Base-by-base conservation (phyloP, 2,329 filamentous ascomycete species). In the Phialophora chinensis region DNA sequence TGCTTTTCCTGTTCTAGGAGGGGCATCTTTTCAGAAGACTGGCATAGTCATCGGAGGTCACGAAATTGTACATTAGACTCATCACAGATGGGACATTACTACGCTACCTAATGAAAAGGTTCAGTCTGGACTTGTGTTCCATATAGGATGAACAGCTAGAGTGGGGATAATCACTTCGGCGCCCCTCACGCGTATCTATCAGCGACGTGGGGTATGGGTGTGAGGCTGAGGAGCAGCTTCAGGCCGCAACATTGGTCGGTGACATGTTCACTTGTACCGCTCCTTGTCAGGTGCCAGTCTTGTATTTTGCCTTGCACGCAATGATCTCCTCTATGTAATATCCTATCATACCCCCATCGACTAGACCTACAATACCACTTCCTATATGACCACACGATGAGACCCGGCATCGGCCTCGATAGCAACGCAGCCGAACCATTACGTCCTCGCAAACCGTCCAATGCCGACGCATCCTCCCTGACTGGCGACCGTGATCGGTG, bases 1-100 rank as follows among this genome's bases (percentile, higher is more conserved):
- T 84, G 88, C 59, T 92, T 88, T 88, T 82, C 98, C 67, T 87
- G 49, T 44, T 61, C 47, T 44, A 54, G 35, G 47, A 42, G 50
- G 33, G 44, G 49, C 17, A 29, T 42, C 7, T 62, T 54, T 47
- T 57, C 57, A 20, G 42, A 59, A 31, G 53, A 60, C 52, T 56
- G 23, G 58, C 25, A 44, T 54, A 31, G 59, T 49, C 25, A 50
- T 11, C 35, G 59, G 11, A 49, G 47, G 49, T 50, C 59, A 61
- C 27, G 59, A 62, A 60, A 53, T 35, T 69, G 68, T 69, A 69
- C 65, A 69, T 66, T 67, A 69, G 68, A 60, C 33, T 58, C 50
- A 63, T 63, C 49, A 60, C 52, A 55, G 63, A 57, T 62, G 53
- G 60, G 63, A 61, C 31, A 44, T 61, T 53, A 31, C 53, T 55